Conservation (phyloP, 73 alveolate species). For the Paraurostyla sp. region DNA sequence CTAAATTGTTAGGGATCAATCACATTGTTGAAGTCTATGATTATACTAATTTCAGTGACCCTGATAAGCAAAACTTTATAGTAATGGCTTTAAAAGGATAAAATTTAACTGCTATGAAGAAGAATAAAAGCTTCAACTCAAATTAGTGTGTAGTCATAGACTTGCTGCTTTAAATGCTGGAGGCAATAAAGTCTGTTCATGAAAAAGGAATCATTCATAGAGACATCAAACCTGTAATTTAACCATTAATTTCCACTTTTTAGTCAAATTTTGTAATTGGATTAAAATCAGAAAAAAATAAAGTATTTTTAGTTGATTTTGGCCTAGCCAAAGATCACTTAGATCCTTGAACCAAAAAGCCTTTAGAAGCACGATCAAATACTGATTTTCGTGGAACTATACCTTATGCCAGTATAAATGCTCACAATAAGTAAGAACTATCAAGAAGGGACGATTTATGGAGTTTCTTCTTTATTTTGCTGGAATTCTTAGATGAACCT, state of each 20-base stretch:
- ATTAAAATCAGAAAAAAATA: conserved; percentile 38
- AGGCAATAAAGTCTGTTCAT: conserved; percentile 76
- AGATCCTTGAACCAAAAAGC: conserved; percentile 40
- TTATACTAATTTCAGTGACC: conserved; percentile 72
- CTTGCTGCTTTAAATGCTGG: conserved; percentile 72
- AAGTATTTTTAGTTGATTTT: conserved; percentile 79
- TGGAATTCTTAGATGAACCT: conserved; percentile 84
- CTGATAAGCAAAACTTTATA: conserved; percentile 44
- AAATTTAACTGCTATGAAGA: conserved; percentile 21
- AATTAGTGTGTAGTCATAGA: conserved; percentile 63
- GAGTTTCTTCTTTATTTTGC: conserved; percentile 85
- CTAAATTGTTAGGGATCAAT: conserved; percentile 15
- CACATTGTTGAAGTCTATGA: conserved; percentile 82
- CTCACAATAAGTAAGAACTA: conserved; percentile 81
- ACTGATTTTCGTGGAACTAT: conserved; percentile 84
- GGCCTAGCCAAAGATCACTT: conserved; percentile 79
- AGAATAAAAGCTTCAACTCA: not conserved
- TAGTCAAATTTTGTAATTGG: conserved; percentile 75
- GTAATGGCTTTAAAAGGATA: conserved; percentile 53
- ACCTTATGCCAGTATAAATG: conserved; percentile 85
- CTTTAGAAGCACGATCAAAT: conserved; percentile 51
- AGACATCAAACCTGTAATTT: conserved; percentile 84
- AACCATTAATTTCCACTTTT: not conserved
- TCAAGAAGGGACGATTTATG: conserved; percentile 90
- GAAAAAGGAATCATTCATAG: conserved; percentile 83